phyloP scores from a whole-genome alignment of 2,329 filamentous ascomycete genomes.

The Sarocladium brachiariae region DNA sequence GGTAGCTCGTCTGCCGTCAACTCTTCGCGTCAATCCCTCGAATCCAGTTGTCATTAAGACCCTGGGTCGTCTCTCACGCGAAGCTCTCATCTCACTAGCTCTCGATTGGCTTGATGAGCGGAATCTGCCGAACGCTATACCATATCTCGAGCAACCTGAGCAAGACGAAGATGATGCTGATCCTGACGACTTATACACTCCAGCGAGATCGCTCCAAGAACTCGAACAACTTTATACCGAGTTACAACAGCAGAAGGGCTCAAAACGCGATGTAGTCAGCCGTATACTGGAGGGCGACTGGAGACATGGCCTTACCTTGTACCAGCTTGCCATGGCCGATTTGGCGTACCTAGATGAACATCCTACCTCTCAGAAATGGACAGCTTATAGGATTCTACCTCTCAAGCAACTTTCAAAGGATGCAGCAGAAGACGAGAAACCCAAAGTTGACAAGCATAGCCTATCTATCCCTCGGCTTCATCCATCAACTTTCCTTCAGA shows the following conservation, averaged over 20 bases:
- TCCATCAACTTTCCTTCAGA: conserved; percentile 70
- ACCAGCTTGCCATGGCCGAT: conserved; percentile 64
- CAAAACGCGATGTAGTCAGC: conserved; percentile 56
- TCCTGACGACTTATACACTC: conserved; percentile 60
- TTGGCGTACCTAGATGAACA: conserved; percentile 60
- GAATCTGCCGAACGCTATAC: conserved; percentile 48
- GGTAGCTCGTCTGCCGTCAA: conserved; percentile 63
- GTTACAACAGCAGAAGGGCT: conserved; percentile 53
- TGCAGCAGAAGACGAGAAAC: conserved; percentile 31
- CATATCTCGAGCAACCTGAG: conserved; percentile 24
- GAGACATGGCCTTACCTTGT: conserved; percentile 56
- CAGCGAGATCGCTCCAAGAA: conserved; percentile 56
- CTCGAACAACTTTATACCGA: conserved; percentile 59
- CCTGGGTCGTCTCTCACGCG: conserved; percentile 63
- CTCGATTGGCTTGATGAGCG: conserved; percentile 70
- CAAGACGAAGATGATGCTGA: conserved; percentile 51
- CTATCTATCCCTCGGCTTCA: conserved; percentile 65
- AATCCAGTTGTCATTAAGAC: conserved; percentile 59
- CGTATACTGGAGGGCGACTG: conserved; percentile 63
- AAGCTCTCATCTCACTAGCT: conserved; percentile 64
- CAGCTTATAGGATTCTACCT: conserved; percentile 51
- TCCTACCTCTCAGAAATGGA: conserved; percentile 57
- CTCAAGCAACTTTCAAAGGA: conserved; percentile 34
- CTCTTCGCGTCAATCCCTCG: conserved; percentile 58
- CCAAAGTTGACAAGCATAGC: conserved; percentile 37